phyloP scores from a whole-genome alignment of 2,329 filamentous ascomycete genomes.

The Neonectria faginata region DNA sequence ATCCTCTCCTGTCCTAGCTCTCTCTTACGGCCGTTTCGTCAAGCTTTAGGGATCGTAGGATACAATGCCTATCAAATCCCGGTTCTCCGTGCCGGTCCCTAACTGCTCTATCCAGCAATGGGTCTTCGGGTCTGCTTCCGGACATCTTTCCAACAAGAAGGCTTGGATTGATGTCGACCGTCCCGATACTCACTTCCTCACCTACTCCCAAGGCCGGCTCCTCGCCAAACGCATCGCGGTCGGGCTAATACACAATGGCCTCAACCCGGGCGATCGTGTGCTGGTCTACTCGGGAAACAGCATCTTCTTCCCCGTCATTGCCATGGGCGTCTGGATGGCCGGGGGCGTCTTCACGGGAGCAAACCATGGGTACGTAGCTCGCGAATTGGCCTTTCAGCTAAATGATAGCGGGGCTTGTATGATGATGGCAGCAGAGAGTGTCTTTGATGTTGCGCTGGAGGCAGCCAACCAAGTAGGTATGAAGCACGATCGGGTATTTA shows the following conservation, averaged over 20 bases:
- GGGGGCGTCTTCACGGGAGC: conserved; percentile 83
- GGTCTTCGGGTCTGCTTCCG: conserved; percentile 64
- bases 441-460: conserved; percentile 72
- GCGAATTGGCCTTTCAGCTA: conserved; percentile 82
- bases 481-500: conserved; percentile 67
- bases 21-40: not conserved
- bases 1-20: not conserved
- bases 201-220: conserved; percentile 72
- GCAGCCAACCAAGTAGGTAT: conserved; percentile 72
- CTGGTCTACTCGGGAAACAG: conserved; percentile 80
- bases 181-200: conserved; percentile 76
- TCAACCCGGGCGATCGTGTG: conserved; percentile 76
- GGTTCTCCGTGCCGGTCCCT: conserved; percentile 59
- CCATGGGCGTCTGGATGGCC: conserved; percentile 81
- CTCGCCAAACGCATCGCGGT: conserved; percentile 79
- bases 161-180: conserved; percentile 73
- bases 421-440: conserved; percentile 71
- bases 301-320: conserved; percentile 76
- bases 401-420: conserved; percentile 76
- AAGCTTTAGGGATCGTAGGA: not conserved
- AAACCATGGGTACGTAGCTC: conserved; percentile 74
- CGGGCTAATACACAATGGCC: conserved; percentile 72
- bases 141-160: conserved; percentile 56
- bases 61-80: conserved; percentile 61
- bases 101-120: conserved; percentile 65